Percentiles rank a stretch among this genome's conserved stretches.
phyloP scores from a whole-genome alignment of 257 asterid species.

The Solanum sitiens region DNA sequence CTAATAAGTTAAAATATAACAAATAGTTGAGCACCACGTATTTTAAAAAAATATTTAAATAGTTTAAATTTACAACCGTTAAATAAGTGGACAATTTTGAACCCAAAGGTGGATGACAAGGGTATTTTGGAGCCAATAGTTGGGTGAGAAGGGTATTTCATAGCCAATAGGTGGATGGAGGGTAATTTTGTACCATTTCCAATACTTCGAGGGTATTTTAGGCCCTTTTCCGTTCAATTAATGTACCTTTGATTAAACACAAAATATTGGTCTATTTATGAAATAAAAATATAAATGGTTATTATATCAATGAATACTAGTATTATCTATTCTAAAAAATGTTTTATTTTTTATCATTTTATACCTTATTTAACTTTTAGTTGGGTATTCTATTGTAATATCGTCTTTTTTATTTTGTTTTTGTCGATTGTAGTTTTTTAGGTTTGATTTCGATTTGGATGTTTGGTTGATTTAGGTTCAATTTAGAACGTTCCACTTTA shows the following conservation, averaged over 20 bases:
- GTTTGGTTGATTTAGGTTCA: neutral
- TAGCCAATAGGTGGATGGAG: too few species aligned
- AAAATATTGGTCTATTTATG: neutral
- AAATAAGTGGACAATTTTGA: too few species aligned
- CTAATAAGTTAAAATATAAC: too few species aligned
- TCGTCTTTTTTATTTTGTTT: neutral
- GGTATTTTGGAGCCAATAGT: too few species aligned
- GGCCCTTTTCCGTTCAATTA: too few species aligned
- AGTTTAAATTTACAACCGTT: too few species aligned
- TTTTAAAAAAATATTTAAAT: too few species aligned
- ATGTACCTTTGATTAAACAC: neutral
- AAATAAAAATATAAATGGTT: neutral
- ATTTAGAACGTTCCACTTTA: neutral
- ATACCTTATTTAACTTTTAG: neutral
- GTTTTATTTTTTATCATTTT: neutral
- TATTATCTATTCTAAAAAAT: neutral
- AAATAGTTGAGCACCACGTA: too few species aligned
- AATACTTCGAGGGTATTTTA: too few species aligned
- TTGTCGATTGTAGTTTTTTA: accelerated
- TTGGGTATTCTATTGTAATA: neutral
- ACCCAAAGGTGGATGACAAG: too few species aligned
- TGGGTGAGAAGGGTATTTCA: too few species aligned
- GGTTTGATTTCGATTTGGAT: neutral
- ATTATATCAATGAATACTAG: neutral
- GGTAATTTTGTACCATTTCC: too few species aligned